Percentiles rank a stretch among this genome's conserved stretches.
These are phyloP conservation scores for Lactarius evosmus DNA, from an alignment of 768 basidiomycete genomes.

Conservation along the genomic window DNA sequence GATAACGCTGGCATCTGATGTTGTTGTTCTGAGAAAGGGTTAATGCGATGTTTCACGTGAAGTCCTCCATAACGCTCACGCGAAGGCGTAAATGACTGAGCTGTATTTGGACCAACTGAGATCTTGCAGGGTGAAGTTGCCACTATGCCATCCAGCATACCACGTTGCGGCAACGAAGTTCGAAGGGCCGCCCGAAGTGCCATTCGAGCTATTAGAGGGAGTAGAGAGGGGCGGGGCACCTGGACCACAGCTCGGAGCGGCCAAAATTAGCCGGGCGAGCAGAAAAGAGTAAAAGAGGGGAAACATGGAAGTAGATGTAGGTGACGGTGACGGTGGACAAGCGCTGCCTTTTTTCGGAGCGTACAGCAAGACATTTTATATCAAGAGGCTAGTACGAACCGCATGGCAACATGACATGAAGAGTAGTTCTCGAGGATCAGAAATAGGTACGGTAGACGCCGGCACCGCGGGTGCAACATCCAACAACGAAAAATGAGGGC, in stretches of 20 bases:
- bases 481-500: not conserved
- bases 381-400: not conserved
- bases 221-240: not conserved
- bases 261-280: slow-evolving; percentile 7
- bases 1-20: slow-evolving; percentile 35
- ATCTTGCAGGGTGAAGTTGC: slow-evolving; percentile 47
- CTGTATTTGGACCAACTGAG: slow-evolving; percentile 69
- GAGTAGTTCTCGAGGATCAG: not conserved
- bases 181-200: not conserved
- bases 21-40: slow-evolving; percentile 34
- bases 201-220: slow-evolving; percentile 1
- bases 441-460: not conserved
- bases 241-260: slow-evolving; percentile 11
- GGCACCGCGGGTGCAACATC: not conserved
- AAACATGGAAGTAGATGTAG: slow-evolving; percentile 1
- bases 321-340: not conserved
- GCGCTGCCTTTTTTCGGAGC: not conserved
- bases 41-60: not conserved
- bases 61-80: slow-evolving; percentile 36
- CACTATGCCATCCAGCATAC: slow-evolving; percentile 65
- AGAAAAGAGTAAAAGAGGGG: slow-evolving; percentile 6
- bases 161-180: slow-evolving; percentile 48
- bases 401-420: not conserved
- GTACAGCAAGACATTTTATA: not conserved
- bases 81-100: slow-evolving; percentile 66